Percentiles rank a stretch among this genome's conserved stretches.
These are phyloP conservation scores for Gymnopus androsaceus DNA, from an alignment of 1,284 basidiomycete genomes.

Conservation along the genomic window DNA sequence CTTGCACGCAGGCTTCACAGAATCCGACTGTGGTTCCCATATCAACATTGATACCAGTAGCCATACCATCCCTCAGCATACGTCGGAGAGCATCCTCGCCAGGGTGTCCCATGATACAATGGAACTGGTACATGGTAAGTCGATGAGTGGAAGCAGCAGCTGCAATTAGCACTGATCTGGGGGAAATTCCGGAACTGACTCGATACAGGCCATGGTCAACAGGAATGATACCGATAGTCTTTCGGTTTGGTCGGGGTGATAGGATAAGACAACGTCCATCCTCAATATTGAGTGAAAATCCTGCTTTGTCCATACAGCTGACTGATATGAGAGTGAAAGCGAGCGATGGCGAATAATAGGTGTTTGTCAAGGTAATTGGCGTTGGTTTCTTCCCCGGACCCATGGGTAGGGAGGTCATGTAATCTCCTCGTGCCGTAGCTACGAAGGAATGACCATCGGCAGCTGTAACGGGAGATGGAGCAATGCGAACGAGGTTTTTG, in stretches of 20 bases:
- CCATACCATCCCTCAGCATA: constrained; percentile 29
- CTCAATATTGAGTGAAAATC: constrained; percentile 25
- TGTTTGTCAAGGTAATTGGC: constrained; percentile 28
- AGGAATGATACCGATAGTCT: constrained; percentile 27
- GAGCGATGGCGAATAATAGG: constrained; percentile 36
- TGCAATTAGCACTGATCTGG: constrained; percentile 1
- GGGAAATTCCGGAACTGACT: constrained; percentile 13
- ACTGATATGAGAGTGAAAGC: constrained; percentile 37
- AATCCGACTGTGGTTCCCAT: constrained; percentile 22
- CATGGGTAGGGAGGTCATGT: constrained; percentile 18
- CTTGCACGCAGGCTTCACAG: constrained; percentile 37
- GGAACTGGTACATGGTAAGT: constrained; percentile 29
- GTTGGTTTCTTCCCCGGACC: constrained; percentile 21
- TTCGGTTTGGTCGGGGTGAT: constrained; percentile 14
- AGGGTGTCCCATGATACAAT: constrained; percentile 36
- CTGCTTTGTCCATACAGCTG: constrained; percentile 25
- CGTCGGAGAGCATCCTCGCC: constrained; percentile 24
- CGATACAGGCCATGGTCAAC: constrained; percentile 30
- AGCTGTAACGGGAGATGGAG: constrained; percentile 23
- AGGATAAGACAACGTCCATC: constrained; percentile 25
- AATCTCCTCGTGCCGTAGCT: constrained; percentile 22
- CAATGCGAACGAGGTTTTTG: constrained; percentile 21
- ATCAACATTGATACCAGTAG: constrained; percentile 33
- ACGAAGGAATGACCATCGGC: constrained; percentile 24
- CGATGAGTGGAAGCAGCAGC: constrained; percentile 14